These are phyloP conservation scores for Taxillus chinensis DNA, from an alignment of 164 flowering plant species.

Conservation along the genomic window DNA sequence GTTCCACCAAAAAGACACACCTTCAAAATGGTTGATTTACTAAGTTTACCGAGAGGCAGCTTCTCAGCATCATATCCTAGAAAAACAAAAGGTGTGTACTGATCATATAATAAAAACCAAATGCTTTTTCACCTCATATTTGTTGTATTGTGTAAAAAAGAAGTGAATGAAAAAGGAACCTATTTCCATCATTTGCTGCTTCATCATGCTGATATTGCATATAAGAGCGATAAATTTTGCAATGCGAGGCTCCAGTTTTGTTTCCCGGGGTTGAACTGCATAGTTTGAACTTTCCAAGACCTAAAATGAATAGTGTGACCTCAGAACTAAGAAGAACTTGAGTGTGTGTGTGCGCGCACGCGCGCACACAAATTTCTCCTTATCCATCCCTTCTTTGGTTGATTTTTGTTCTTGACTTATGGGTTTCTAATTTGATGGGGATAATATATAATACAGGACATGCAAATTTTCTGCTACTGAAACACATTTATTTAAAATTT, in stretches of 20 bases:
- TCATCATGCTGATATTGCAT: conserved; percentile 58
- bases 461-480: neutral
- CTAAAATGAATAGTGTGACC: conserved; percentile 11
- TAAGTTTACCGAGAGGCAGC: conserved; percentile 90
- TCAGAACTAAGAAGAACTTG: neutral
- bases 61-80: conserved; percentile 91
- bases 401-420: neutral
- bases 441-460: neutral
- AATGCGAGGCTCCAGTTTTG: conserved; percentile 34
- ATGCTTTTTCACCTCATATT: neutral
- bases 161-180: conserved; percentile 20
- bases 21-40: conserved; percentile 86
- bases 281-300: conserved; percentile 11
- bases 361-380: neutral
- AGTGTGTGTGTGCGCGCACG: too few relatives aligned
- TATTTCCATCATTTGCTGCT: conserved; percentile 60
- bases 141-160: neutral
- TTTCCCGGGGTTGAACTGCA: conserved; percentile 27
- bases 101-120: neutral
- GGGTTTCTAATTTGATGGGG: neutral
- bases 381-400: neutral
- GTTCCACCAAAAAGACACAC: conserved; percentile 17
- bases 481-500: neutral
- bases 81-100: neutral
- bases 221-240: conserved; percentile 56